Percentiles rank a stretch among this genome's conserved stretches.
phyloP scores from a whole-genome alignment of 2,329 filamentous ascomycete genomes.

The Arthrobotrys conoides region DNA sequence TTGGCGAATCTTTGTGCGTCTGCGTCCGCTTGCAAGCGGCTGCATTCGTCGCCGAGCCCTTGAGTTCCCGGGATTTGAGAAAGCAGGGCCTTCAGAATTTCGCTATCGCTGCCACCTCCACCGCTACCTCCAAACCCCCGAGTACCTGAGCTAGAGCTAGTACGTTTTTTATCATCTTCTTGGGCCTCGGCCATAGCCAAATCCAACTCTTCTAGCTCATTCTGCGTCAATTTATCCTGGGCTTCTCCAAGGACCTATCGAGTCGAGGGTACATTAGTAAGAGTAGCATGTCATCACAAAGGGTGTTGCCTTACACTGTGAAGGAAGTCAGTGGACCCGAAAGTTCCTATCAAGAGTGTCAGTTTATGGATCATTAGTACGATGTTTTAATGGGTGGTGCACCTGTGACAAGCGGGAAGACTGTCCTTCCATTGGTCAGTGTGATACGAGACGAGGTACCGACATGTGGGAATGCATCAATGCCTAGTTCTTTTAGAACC shows the following conservation, averaged over 20 bases:
- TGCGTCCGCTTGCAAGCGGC: slow-evolving; percentile 82
- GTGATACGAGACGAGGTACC: slow-evolving; percentile 78
- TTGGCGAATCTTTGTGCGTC: slow-evolving; percentile 82
- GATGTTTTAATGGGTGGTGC: slow-evolving; percentile 72
- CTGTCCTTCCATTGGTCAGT: slow-evolving; percentile 73
- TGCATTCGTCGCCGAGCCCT: slow-evolving; percentile 81
- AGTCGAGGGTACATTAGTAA: neutral
- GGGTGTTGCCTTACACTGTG: slow-evolving; percentile 73
- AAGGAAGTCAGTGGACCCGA: slow-evolving; percentile 86
- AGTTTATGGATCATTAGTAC: slow-evolving; percentile 64
- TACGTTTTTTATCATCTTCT: slow-evolving; percentile 66
- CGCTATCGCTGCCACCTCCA: slow-evolving; percentile 69
- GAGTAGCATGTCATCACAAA: neutral
- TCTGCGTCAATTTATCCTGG: slow-evolving; percentile 86
- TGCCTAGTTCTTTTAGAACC: slow-evolving; percentile 79
- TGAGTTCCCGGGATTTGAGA: slow-evolving; percentile 82
- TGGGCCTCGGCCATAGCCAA: slow-evolving; percentile 79
- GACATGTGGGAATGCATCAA: slow-evolving; percentile 80
- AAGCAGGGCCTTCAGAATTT: slow-evolving; percentile 82
- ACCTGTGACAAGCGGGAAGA: slow-evolving; percentile 82
- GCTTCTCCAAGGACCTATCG: slow-evolving; percentile 74
- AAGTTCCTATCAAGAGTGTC: slow-evolving; percentile 68
- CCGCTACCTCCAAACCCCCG: slow-evolving; percentile 48
- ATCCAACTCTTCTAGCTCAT: slow-evolving; percentile 85
- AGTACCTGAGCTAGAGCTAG: slow-evolving; percentile 41